A percentile compares a stretch with the other conserved stretches of the same genome.
Evolutionary conservation across 805 yeast species (phyloP).

Genomic region (Saccharomycodes ludwigii): DNA sequence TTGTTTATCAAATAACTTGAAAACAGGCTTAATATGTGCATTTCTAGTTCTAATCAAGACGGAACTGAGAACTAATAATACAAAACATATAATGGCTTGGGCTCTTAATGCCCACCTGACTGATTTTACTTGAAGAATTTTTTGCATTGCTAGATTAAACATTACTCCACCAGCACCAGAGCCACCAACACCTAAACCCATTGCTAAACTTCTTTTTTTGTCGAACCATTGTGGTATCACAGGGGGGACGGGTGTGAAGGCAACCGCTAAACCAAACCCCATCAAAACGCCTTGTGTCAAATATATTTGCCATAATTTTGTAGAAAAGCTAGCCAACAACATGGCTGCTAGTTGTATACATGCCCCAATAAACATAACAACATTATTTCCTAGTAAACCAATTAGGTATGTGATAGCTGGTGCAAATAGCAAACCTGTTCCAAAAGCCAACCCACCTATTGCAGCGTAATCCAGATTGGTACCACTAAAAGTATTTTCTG

Average conservation of each 20-base stretch:
- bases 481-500: constrained; percentile 31
- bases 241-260: constrained; percentile 34
- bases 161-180: constrained; percentile 34
- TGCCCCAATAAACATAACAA: constrained; percentile 32
- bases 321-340: constrained; percentile 39
- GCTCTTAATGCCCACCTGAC: constrained; percentile 26
- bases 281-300: constrained; percentile 45
- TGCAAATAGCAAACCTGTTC: constrained; percentile 36
- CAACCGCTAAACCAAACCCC: constrained; percentile 39
- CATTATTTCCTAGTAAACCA: constrained; percentile 31
- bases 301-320: constrained; percentile 42
- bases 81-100: constrained; percentile 27
- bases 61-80: constrained; percentile 23
- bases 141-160: constrained; percentile 27
- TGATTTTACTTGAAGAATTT: constrained; percentile 20
- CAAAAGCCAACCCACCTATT: constrained; percentile 48
- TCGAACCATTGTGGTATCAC: constrained; percentile 48
- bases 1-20: constrained; percentile 29
- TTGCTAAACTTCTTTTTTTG: constrained; percentile 31
- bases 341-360: constrained; percentile 35
- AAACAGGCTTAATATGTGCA: constrained; percentile 24
- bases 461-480: constrained; percentile 38
- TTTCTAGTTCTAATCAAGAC: constrained; percentile 28
- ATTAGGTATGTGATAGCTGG: constrained; percentile 36
- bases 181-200: constrained; percentile 28